Evolutionary conservation across 106 monocot species (phyloP).

Genomic region (Cymbidium sinense): DNA sequence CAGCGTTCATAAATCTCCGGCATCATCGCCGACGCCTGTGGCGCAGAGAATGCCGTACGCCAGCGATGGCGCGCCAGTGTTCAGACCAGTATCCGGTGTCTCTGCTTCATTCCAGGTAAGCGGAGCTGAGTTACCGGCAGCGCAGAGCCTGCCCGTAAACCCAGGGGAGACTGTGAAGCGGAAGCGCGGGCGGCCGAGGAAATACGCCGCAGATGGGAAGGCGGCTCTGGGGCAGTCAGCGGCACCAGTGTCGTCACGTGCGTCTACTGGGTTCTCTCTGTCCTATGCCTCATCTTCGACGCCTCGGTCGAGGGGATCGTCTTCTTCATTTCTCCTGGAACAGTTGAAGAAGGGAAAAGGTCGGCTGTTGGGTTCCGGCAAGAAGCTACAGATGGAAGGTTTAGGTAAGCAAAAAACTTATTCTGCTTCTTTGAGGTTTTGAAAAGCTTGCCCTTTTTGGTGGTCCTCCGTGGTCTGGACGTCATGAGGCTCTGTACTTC

Average conservation of each 20-base stretch:
- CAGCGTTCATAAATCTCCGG: conserved; percentile 27
- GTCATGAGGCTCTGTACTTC: no score
- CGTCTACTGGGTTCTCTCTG: conserved; percentile 7
- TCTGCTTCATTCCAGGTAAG: conserved; percentile 4
- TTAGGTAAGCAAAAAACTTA: conserved; percentile 5
- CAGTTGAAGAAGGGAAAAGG: conserved; percentile 12
- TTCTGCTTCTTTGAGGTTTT: neutral
- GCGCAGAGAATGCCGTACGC: conserved; percentile 40
- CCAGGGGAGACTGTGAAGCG: conserved; percentile 14
- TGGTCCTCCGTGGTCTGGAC: neutral
- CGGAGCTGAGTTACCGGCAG: neutral
- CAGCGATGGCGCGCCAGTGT: conserved; percentile 53
- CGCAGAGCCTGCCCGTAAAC: neutral
- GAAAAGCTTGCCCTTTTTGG: neutral
- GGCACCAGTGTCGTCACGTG: neutral
- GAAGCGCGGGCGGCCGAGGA: conserved; percentile 19
- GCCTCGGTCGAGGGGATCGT: neutral
- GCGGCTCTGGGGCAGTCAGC: neutral
- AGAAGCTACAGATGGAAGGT: conserved; percentile 15
- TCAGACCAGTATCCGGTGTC: conserved; percentile 32
- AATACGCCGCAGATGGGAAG: conserved; percentile 14
- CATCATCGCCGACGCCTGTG: conserved; percentile 22
- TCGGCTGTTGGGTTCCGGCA: conserved; percentile 11
- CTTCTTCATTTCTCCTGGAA: neutral
- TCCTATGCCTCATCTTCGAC: neutral